Evolutionary conservation across 441 rosid genomes (phyloP).

Genomic region (Populus trichocarpa): DNA sequence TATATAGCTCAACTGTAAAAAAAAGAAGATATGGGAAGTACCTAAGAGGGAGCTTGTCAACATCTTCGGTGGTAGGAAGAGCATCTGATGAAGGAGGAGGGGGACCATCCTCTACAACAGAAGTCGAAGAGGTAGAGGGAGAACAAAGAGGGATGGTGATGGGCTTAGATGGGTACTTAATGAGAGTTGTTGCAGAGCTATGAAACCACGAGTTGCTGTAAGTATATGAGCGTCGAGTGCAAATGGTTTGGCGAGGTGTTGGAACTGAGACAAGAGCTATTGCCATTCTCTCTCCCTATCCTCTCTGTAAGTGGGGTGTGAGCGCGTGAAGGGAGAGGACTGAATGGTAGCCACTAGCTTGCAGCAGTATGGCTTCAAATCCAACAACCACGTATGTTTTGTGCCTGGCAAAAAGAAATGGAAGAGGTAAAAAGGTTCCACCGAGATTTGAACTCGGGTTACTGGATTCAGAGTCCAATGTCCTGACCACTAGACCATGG

Average conservation of each 20-base stretch:
- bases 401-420: not conserved
- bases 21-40: constrained; percentile 7
- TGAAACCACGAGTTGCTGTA: constrained; percentile 16
- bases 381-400: constrained; percentile 9
- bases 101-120: constrained; percentile 39
- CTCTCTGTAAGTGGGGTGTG: not conserved
- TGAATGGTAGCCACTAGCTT: constrained; percentile 8
- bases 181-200: constrained; percentile 4
- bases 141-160: constrained; percentile 17
- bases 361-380: not conserved
- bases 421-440: constrained; percentile 31
- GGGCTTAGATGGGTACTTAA: constrained; percentile 31
- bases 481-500: constrained; percentile 66
- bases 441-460: constrained; percentile 66
- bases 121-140: constrained; percentile 36
- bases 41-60: constrained; percentile 41
- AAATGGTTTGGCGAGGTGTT: constrained; percentile 17
- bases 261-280: constrained; percentile 30
- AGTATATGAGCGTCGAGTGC: constrained; percentile 20
- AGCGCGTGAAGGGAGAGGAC: not conserved
- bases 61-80: constrained; percentile 14
- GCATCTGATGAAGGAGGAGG: constrained; percentile 24
- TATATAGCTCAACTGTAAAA: not conserved
- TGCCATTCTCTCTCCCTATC: constrained; percentile 2
- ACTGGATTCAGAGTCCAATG: constrained; percentile 67